Conservation (phyloP, 352 stramenopile genomes). For the Phytophthora syringae region DNA sequence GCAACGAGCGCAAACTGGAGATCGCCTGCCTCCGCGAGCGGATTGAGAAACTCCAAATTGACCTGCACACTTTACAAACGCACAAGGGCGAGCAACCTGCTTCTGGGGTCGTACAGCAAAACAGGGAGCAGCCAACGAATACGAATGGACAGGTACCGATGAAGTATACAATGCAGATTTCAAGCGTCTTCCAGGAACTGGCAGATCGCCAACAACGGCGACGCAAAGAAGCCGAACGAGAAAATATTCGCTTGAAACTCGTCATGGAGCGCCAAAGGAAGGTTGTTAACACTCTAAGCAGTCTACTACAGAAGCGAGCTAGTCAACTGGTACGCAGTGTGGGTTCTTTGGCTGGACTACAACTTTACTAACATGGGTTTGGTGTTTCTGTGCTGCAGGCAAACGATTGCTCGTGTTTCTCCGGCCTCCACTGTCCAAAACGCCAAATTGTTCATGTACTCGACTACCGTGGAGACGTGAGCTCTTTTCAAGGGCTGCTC, state of each 20-base stretch:
- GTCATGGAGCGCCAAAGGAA: constrained; percentile 51
- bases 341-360: background rate
- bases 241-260: constrained; percentile 42
- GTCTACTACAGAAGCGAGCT: constrained; percentile 37
- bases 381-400: constrained; percentile 7
- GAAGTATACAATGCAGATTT: constrained; percentile 8
- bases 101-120: too few species aligned
- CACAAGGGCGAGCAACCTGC: constrained; percentile 3
- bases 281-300: constrained; percentile 42
- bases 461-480: constrained; percentile 19
- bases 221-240: constrained; percentile 31
- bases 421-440: constrained; percentile 12
- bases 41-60: constrained; percentile 41
- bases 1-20: constrained; percentile 45
- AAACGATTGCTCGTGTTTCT: constrained; percentile 21
- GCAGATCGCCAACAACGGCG: constrained; percentile 25
- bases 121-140: background rate
- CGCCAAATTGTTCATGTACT: constrained; percentile 20
- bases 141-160: constrained; percentile 1
- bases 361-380: background rate
- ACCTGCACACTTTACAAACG: constrained; percentile 31
- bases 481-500: constrained; percentile 23
- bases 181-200: constrained; percentile 30
- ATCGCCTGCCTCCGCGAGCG: constrained; percentile 45
- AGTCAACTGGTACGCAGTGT: constrained; percentile 27